Base-by-base conservation (phyloP, 345 rosid genomes). In the Pugionium dolabratum region DNA sequence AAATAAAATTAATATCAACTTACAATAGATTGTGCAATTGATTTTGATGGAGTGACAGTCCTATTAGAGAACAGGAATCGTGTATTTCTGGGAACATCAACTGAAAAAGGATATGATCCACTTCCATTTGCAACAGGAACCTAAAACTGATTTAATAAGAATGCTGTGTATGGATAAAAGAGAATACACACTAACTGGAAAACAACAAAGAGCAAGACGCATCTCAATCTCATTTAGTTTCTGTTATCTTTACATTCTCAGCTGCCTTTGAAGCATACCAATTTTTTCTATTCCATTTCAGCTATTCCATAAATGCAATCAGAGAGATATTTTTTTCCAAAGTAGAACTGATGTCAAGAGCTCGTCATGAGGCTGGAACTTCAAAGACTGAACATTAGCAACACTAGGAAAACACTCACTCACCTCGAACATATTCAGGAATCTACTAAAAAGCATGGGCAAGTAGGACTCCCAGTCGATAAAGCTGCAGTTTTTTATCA, bases 111-210 rank as follows among this genome's bases (percentile, higher is more conserved):
- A 85, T 84, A 83, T 40, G 97, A 86, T 74, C 92, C 96, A 73
- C 88, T 81, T 79, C 96, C 96, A 82, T 87, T 94, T 69, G 99
- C 97, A 76, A 94, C 92, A 75, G 99, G 99, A 66, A 94, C 99
- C 99, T 94, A 78, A 27, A 56, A 74, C 25, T 33, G 42, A 74
- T 62, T n/a, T 5, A 30, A 54, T 74, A 28, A 67, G 73, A 67
- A 55, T 61, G 39, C 8, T n/a, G 49, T 37, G 62, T 36, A 30
- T 36, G 56, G 37, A 66, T 49, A 59, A 43, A 63, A 4, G 41
- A 66, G 47, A 31, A 37, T 37, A 59, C 44, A 66, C 48, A 9
- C 18, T 30, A 73, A 52, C 49, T 52, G 43, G 62, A 46, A 60
- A 36, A 42, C 39, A 8, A 9, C 44, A 30, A 46, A 31, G 48